phyloP scores from a whole-genome alignment of 495 filamentous ascomycete species.

The Daldinia decipiens region DNA sequence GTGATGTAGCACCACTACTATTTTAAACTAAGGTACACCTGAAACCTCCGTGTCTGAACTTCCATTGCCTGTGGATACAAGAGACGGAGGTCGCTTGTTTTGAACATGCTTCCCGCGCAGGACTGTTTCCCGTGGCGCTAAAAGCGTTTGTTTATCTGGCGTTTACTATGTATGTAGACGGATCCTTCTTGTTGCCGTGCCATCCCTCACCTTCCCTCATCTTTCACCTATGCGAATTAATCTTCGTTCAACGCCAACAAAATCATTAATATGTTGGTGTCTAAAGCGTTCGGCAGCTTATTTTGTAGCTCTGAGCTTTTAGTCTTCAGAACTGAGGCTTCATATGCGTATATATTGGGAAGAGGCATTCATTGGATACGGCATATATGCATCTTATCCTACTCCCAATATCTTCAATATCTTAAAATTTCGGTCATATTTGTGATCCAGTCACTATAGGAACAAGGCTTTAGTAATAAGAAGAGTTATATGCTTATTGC shows the following conservation, averaged over 20 bases:
- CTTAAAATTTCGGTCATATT: background rate
- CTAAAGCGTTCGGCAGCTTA: background rate
- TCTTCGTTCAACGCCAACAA: slow-evolving; percentile 26
- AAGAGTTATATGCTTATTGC: background rate
- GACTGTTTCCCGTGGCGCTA: background rate
- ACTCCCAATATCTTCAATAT: background rate
- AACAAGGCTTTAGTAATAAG: background rate
- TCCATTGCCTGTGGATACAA: slow-evolving; percentile 17
- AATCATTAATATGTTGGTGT: background rate
- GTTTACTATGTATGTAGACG: background rate
- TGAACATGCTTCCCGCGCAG: slow-evolving; percentile 6
- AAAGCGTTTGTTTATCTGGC: slow-evolving; percentile 21
- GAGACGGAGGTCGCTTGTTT: slow-evolving; percentile 18
- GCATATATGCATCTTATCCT: background rate
- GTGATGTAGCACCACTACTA: slow-evolving; percentile 9
- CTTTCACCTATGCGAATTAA: slow-evolving; percentile 17
- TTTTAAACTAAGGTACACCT: slow-evolving; percentile 33
- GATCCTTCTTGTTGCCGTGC: slow-evolving; percentile 32
- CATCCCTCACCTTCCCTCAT: slow-evolving; percentile 18
- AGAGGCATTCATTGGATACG: background rate
- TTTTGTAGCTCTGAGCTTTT: background rate
- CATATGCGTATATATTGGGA: background rate
- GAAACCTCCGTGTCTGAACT: slow-evolving; percentile 35
- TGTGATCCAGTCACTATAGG: background rate
- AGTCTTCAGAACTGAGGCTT: background rate